A percentile compares a stretch with the other conserved stretches of the same genome.
These are phyloP conservation scores for Glycine tomentella DNA, from an alignment of 306 rosid species.

Conservation along the genomic window DNA sequence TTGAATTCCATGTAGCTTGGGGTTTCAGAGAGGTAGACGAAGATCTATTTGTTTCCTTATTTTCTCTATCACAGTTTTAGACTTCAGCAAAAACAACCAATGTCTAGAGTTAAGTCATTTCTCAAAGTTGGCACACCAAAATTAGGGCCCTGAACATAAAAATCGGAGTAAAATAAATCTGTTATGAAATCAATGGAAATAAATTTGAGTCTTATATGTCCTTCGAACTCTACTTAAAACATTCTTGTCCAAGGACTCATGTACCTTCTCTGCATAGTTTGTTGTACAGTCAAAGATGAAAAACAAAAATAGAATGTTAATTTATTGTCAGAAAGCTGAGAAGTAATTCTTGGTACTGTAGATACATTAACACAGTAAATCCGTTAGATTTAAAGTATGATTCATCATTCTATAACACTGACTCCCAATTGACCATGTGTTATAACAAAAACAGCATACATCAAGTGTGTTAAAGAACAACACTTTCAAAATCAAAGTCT, in stretches of 20 bases:
- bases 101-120: no score
- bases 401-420: neutral
- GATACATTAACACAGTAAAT: neutral
- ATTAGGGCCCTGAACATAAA: no score
- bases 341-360: neutral
- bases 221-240: neutral
- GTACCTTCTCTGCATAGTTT: neutral
- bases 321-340: neutral
- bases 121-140: no score
- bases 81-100: neutral
- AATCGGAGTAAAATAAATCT: neutral
- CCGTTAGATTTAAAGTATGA: neutral
- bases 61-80: neutral
- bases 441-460: conserved; percentile 10
- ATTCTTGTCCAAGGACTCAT: neutral
- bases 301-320: neutral
- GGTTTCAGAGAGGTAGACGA: neutral
- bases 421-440: neutral
- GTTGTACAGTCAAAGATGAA: neutral
- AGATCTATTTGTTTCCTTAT: neutral
- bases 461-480: neutral
- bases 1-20: neutral
- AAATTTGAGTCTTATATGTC: neutral
- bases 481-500: neutral
- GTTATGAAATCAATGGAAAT: conserved; percentile 6